A percentile compares a stretch with the other conserved stretches of the same genome.
phyloP scores from a whole-genome alignment of 495 filamentous ascomycete genomes.

The Talaromyces nanjingensis region DNA sequence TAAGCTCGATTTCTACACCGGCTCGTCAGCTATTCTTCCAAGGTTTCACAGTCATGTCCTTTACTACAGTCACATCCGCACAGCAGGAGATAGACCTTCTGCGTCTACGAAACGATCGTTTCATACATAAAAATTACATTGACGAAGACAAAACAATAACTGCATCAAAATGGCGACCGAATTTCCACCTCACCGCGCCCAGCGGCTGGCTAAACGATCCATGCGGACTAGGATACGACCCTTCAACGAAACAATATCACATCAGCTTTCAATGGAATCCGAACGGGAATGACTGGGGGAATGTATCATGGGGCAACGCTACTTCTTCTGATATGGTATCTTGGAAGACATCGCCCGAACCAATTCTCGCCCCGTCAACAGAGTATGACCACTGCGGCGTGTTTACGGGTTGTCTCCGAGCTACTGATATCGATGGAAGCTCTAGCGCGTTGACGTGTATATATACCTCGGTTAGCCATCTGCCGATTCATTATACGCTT shows the following conservation, averaged over 20 bases:
- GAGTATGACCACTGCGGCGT: slow-evolving; percentile 44
- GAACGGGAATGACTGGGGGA: slow-evolving; percentile 35
- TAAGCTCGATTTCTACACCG: not conserved
- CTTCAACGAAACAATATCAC: slow-evolving; percentile 32
- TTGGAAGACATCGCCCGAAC: slow-evolving; percentile 30
- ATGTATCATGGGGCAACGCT: slow-evolving; percentile 38
- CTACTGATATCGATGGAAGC: slow-evolving; percentile 34
- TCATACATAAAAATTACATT: not conserved
- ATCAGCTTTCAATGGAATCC: slow-evolving; percentile 44
- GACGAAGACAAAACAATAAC: not conserved
- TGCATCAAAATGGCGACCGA: slow-evolving; percentile 34
- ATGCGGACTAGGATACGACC: slow-evolving; percentile 49
- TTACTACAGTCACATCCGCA: not conserved
- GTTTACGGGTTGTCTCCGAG: slow-evolving; percentile 44
- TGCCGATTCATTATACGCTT: slow-evolving; percentile 43
- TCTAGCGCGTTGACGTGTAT: slow-evolving; percentile 35
- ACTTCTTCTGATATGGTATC: slow-evolving; percentile 34
- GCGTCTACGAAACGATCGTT: not conserved
- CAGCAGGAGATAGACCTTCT: not conserved
- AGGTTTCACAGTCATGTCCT: not conserved
- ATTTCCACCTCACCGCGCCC: slow-evolving; percentile 43
- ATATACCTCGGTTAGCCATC: slow-evolving; percentile 45
- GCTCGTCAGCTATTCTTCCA: not conserved
- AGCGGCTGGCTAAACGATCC: slow-evolving; percentile 53
- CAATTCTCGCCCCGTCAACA: slow-evolving; percentile 27